Percentiles rank a stretch among this genome's conserved stretches.
Conservation (phyloP, 2,329 filamentous ascomycete genomes). For the Zymoseptoria pseudotritici region DNA sequence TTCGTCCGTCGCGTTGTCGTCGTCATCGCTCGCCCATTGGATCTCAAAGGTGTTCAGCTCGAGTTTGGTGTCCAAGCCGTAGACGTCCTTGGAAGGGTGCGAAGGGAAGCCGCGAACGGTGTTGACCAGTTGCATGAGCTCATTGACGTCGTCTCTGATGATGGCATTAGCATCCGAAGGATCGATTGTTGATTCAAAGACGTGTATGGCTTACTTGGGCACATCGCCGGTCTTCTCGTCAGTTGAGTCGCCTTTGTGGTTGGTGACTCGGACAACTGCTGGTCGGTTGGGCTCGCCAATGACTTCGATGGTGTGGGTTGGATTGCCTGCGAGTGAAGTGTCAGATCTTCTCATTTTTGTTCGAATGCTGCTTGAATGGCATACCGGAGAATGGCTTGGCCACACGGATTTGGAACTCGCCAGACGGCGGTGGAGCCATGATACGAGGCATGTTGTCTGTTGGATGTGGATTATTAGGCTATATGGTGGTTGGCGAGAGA, state of each 20-base stretch:
- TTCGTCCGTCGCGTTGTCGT: slow-evolving; percentile 29
- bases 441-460: slow-evolving; percentile 27
- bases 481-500: not conserved
- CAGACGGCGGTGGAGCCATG: slow-evolving; percentile 31
- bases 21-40: slow-evolving; percentile 36
- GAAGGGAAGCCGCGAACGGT: slow-evolving; percentile 36
- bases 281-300: slow-evolving; percentile 36
- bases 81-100: slow-evolving; percentile 33
- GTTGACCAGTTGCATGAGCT: slow-evolving; percentile 33
- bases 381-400: slow-evolving; percentile 30
- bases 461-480: not conserved
- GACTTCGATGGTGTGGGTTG: slow-evolving; percentile 32
- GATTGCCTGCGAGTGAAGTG: slow-evolving; percentile 21
- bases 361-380: not conserved
- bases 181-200: not conserved
- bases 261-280: slow-evolving; percentile 29
- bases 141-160: slow-evolving; percentile 34
- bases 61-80: slow-evolving; percentile 33
- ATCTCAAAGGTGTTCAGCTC: slow-evolving; percentile 38
- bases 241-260: slow-evolving; percentile 27
- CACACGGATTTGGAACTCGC: slow-evolving; percentile 29
- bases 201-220: slow-evolving; percentile 21
- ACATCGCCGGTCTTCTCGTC: slow-evolving; percentile 35
- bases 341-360: slow-evolving; percentile 9
- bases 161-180: not conserved